Conservation (phyloP, 768 basidiomycete species). For the Chalciporus pseudorubinellus region DNA sequence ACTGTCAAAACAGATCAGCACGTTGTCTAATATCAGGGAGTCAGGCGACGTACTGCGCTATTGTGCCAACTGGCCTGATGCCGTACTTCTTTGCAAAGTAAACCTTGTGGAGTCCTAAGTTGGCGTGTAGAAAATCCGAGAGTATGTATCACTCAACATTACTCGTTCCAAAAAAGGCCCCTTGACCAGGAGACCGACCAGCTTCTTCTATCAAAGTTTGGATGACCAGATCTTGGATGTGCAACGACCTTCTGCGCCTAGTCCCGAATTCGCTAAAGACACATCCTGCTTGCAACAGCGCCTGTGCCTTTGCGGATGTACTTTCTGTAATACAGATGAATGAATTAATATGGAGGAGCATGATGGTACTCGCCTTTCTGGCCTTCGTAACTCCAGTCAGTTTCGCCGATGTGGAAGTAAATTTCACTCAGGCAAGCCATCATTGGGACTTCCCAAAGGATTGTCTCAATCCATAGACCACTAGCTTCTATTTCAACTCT, state of each 20-base stretch:
- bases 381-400: slow-evolving; percentile 83
- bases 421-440: slow-evolving; percentile 91
- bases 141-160: slow-evolving; percentile 53
- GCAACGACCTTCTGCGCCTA: slow-evolving; percentile 70
- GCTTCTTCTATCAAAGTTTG: slow-evolving; percentile 63
- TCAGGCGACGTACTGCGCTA: slow-evolving; percentile 69
- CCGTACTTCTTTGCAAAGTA: slow-evolving; percentile 79
- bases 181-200: slow-evolving; percentile 45
- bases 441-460: slow-evolving; percentile 94
- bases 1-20: slow-evolving; percentile 36
- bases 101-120: slow-evolving; percentile 44
- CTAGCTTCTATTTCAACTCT: slow-evolving; percentile 66
- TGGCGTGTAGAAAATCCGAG: not conserved
- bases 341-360: too few species aligned
- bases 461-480: slow-evolving; percentile 80
- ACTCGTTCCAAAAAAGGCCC: slow-evolving; percentile 69
- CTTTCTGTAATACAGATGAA: slow-evolving; percentile 44
- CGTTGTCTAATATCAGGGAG: not conserved
- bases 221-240: slow-evolving; percentile 77
- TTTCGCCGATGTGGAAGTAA: slow-evolving; percentile 73
- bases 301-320: slow-evolving; percentile 69
- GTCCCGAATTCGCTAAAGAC: slow-evolving; percentile 86
- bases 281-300: slow-evolving; percentile 63
- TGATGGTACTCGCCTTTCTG: slow-evolving; percentile 65
- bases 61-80: slow-evolving; percentile 70